phyloP scores from a whole-genome alignment of 768 basidiomycete species.

The Phaeotremella skinneri region DNA sequence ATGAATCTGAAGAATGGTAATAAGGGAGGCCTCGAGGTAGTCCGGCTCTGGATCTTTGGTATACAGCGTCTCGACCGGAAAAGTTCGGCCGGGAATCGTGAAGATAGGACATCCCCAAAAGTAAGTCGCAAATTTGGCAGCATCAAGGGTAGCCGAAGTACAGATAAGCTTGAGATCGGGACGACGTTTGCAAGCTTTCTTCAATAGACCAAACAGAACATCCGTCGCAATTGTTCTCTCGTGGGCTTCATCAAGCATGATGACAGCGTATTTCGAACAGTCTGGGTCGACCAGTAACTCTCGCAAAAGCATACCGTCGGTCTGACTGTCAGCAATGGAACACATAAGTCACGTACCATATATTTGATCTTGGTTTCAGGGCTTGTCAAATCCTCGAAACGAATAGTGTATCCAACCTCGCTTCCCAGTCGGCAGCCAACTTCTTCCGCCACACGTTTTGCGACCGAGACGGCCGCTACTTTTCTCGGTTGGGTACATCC shows the following conservation, averaged over 20 bases:
- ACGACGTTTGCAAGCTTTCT: slow-evolving; percentile 91
- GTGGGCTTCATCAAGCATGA: slow-evolving; percentile 99
- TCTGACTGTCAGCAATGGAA: slow-evolving; percentile 50
- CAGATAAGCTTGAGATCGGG: slow-evolving; percentile 97
- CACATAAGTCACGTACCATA: slow-evolving; percentile 60
- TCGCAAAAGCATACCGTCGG: slow-evolving; percentile 97
- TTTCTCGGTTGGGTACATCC: slow-evolving; percentile 99
- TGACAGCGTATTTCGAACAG: slow-evolving; percentile 83
- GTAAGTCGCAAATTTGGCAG: slow-evolving; percentile 99
- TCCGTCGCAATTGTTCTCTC: slow-evolving; percentile 98
- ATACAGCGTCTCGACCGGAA: slow-evolving; percentile 96
- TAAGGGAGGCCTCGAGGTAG: slow-evolving; percentile 95
- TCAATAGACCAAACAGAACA: slow-evolving; percentile 91
- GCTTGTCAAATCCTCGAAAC: slow-evolving; percentile 98
- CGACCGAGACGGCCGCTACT: slow-evolving; percentile 98
- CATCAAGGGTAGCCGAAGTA: slow-evolving; percentile 97
- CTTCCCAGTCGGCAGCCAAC: slow-evolving; percentile 96
- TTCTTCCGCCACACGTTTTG: slow-evolving; percentile 96
- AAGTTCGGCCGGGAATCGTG: slow-evolving; percentile 99
- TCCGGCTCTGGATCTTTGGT: slow-evolving; percentile 98
- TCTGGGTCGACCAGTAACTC: slow-evolving; percentile 96
- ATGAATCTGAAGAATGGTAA: slow-evolving; percentile 99
- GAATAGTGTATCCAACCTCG: slow-evolving; percentile 97
- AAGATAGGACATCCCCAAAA: slow-evolving; percentile 99
- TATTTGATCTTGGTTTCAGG: slow-evolving; percentile 99